Base-by-base conservation (phyloP, 371 early-diverging fungal species). In the Furculomyces boomerangus region DNA sequence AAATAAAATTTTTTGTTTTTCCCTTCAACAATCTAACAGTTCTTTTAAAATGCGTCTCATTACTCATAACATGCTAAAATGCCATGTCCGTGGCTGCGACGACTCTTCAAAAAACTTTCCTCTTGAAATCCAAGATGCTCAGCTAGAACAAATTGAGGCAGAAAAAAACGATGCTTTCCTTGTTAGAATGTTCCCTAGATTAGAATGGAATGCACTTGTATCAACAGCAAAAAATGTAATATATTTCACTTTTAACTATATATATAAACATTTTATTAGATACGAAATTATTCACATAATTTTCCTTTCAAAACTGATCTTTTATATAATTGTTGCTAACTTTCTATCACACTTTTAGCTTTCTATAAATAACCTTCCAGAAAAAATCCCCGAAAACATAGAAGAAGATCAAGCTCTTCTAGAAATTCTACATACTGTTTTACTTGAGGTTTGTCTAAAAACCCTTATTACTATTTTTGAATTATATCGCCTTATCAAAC, bases 21-120 rank as follows among this genome's bases (percentile, higher is more conserved):
- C n/a, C n/a, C n/a, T n/a, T n/a, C n/a, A n/a, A n/a, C n/a, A n/a
- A n/a, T n/a, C n/a, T n/a, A n/a, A n/a, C n/a, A n/a, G n/a, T n/a
- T n/a, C n/a, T n/a, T n/a, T n/a, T n/a, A 35, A 46, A n/a, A 88
- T 88, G 86, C 74, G 94, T 70, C 83, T 96, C 61, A 78, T 96
- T 47, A 92, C 93, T 31, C 97, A 96, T 77, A 96, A 96, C 73
- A 86, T 96, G 90, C 79, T 96, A 50, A 88, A 90, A 73, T 96
- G 97, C 83, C 92, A 91, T 67, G 95, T 84, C 65, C 89, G 88
- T 70, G 81, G 82, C 72, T 96, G 97, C 77, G 79, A 73, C 44
- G 64, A 70, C 37, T 66, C 71, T 0, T 72, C 75, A 45, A 79
- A 82, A 65, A 87, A 84, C 75, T 96, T 84, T 60, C 97, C 97